A percentile compares a stretch with the other conserved stretches of the same genome.
phyloP scores from a whole-genome alignment of 306 rosid genomes.

The Trifolium dubium region DNA sequence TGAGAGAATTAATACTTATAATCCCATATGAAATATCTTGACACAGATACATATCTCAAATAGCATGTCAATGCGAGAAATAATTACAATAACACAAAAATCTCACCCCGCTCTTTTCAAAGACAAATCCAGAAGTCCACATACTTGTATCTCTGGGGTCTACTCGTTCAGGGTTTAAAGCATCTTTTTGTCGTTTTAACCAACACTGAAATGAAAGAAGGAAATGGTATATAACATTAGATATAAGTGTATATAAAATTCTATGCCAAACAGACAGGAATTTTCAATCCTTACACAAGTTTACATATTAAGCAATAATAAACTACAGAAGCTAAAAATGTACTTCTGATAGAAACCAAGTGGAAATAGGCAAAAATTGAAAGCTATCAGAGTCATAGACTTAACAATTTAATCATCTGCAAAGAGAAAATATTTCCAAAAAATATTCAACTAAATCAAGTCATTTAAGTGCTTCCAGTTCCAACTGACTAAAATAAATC shows the following conservation, averaged over 20 bases:
- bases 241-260: constrained; percentile 16
- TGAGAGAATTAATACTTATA: not conserved
- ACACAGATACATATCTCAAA: constrained; percentile 6
- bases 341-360: constrained; percentile 5
- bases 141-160: constrained; percentile 56
- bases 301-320: constrained; percentile 29
- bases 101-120: constrained; percentile 72
- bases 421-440: not conserved
- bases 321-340: not conserved
- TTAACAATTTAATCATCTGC: constrained; percentile 4
- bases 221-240: constrained; percentile 28
- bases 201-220: constrained; percentile 73
- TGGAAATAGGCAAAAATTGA: not conserved
- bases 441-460: not conserved
- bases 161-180: constrained; percentile 65
- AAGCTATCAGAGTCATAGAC: constrained; percentile 3
- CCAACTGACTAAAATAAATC: not conserved
- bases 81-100: constrained; percentile 18
- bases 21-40: constrained; percentile 31
- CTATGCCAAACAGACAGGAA: constrained; percentile 1
- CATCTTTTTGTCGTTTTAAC: constrained; percentile 83
- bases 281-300: constrained; percentile 2
- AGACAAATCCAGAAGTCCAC: constrained; percentile 96
- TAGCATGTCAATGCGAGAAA: constrained; percentile 9
- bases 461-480: not conserved